Base-by-base conservation (phyloP, 176 grass and related monocot species). In the Melocanna baccifera region DNA sequence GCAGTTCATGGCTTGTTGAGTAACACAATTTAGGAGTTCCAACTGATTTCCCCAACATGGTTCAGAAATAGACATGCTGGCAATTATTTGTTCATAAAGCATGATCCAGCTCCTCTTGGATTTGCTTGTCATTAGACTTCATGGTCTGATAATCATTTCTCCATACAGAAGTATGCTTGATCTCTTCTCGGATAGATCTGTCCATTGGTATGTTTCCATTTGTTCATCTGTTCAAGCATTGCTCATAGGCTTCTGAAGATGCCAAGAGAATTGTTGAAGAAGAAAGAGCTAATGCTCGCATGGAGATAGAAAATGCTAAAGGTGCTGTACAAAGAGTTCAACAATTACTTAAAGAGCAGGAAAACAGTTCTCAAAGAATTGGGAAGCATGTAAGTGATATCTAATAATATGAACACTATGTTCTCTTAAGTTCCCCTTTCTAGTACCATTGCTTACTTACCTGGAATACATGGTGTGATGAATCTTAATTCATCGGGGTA, bases 231-330 rank as follows among this genome's bases (percentile, higher is more conserved):
- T 71, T 56, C 46, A 67, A 53, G 20, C 58, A 52, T 56, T 79
- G 65, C 55, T 55, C 48, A 68, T 88, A 97, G 91, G 91, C 91
- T 88, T 93, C 91, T 86, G 91, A 91, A 94, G 91, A 90, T 90
- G 94, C 94, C 20, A 86, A 85, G 84, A 89, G 74, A 84, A 78
- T 94, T 77, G 85, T 93, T 77, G 91, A 97, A 18, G 91, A 97
- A 84, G 94, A 97, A 93, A 89, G 94, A 80, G 78, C 78, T 40
- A 89, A 88, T 86, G 87, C 91, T 69, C 79, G 62, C 57, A 47
- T 43, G 6, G 89, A 97, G 69, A 91, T 91, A 84, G 89, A 91
- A 84, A 88, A 58, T 86, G 91, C 94, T 22, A 93, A 73, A 90
- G 81, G 61, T 75, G 79, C 87, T 70, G 63, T 78, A 22, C 85